Percentiles rank a stretch among this genome's conserved stretches.
These are phyloP conservation scores for Colletotrichum truncatum DNA, from an alignment of 2,329 filamentous ascomycete genomes.

Conservation along the genomic window DNA sequence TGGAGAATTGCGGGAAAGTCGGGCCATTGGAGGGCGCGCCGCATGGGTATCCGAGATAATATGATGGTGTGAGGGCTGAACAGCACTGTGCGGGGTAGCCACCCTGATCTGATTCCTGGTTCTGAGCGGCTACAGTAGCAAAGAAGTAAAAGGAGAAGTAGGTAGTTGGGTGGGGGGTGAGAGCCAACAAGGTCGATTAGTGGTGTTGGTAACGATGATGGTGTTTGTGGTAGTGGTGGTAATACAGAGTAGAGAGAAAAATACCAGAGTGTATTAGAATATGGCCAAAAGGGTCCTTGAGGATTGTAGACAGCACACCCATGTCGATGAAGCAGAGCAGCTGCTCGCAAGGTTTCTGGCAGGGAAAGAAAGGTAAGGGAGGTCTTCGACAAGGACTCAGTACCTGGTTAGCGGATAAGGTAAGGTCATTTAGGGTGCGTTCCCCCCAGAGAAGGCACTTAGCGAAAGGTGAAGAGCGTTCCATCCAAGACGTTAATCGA, in stretches of 20 bases:
- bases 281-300: neutral
- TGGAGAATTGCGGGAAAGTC: constrained; percentile 3
- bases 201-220: neutral
- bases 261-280: neutral
- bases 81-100: neutral
- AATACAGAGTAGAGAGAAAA: too few relatives aligned
- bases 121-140: neutral
- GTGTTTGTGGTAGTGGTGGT: too few relatives aligned
- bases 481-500: constrained; percentile 11
- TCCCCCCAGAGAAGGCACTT: neutral
- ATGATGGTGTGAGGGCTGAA: neutral
- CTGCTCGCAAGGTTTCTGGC: neutral
- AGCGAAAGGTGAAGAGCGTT: constrained; percentile 7
- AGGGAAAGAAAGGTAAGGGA: neutral
- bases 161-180: too few relatives aligned
- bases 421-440: neutral
- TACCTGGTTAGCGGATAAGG: constrained; percentile 13
- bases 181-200: neutral
- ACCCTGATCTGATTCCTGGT: neutral
- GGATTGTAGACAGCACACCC: neutral
- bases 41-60: neutral
- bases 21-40: constrained; percentile 1
- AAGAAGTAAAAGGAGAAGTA: too few relatives aligned
- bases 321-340: neutral
- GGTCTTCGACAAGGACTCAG: neutral